Evolutionary conservation across 1,284 basidiomycete species (phyloP).

Genomic region (Quambalaria eucalypti): DNA sequence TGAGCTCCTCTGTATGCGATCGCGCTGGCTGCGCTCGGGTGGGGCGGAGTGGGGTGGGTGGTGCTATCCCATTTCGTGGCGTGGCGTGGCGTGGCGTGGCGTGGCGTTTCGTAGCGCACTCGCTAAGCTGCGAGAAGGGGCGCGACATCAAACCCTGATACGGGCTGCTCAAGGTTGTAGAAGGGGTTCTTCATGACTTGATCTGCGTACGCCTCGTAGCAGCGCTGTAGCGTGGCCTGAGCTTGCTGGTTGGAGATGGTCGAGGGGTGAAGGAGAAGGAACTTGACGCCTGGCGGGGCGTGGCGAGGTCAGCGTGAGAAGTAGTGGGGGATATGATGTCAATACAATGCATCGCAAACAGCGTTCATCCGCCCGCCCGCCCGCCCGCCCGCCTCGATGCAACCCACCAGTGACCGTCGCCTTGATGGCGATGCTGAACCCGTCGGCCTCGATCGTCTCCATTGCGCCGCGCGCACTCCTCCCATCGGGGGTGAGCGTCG

Average conservation of each 20-base stretch:
- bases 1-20: no score
- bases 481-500: slow-evolving; percentile 53
- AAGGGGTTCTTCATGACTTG: slow-evolving; percentile 99
- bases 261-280: slow-evolving; percentile 77
- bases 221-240: slow-evolving; percentile 54
- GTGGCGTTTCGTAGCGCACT: no score
- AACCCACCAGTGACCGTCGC: slow-evolving; percentile 81
- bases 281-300: slow-evolving; percentile 75
- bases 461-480: slow-evolving; percentile 58
- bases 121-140: no score
- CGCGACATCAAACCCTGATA: slow-evolving; percentile 82
- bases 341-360: no score
- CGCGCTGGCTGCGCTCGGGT: no score
- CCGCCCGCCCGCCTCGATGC: no score
- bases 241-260: slow-evolving; percentile 56
- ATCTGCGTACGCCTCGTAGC: slow-evolving; percentile 84
- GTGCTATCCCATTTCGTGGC: no score
- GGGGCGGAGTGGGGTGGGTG: no score
- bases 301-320: background rate
- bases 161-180: slow-evolving; percentile 96
- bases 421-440: slow-evolving; percentile 79
- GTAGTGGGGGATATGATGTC: no score
- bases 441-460: slow-evolving; percentile 86
- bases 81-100: no score
- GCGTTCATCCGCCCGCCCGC: no score